These are phyloP conservation scores for Nakataea oryzae DNA, from an alignment of 2,329 filamentous ascomycete species.

Conservation along the genomic window DNA sequence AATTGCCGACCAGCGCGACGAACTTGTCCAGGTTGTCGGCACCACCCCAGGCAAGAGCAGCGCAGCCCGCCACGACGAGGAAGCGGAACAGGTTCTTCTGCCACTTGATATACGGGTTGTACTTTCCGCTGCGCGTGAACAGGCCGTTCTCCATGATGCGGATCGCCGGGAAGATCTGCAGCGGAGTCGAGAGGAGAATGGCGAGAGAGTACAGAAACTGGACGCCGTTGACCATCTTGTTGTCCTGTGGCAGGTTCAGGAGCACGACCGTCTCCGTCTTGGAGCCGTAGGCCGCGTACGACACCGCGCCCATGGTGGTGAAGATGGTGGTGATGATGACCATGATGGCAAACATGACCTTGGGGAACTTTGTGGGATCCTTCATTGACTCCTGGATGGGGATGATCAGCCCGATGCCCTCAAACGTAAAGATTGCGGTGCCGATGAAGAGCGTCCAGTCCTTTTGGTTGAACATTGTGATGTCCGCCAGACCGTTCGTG, in stretches of 20 bases:
- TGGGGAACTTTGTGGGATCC: conserved; percentile 79
- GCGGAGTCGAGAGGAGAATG: conserved; percentile 88
- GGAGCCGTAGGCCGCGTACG: conserved; percentile 92
- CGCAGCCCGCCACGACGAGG: conserved; percentile 79
- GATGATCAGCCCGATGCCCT: conserved; percentile 94
- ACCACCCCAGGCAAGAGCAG: conserved; percentile 81
- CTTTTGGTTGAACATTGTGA: conserved; percentile 78
- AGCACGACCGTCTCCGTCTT: conserved; percentile 94
- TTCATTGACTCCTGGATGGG: conserved; percentile 98
- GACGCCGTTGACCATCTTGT: conserved; percentile 88
- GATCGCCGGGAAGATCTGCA: conserved; percentile 97
- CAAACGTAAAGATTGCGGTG: conserved; percentile 97
- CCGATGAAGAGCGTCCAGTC: conserved; percentile 98
- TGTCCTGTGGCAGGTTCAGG: conserved; percentile 90
- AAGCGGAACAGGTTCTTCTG: conserved; percentile 98
- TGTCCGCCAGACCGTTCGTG: conserved; percentile 68
- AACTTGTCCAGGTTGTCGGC: conserved; percentile 95
- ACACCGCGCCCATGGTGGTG: conserved; percentile 80
- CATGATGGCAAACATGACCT: conserved; percentile 85
- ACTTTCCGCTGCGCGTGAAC: conserved; percentile 90
- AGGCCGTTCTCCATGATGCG: conserved; percentile 91
- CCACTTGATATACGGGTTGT: conserved; percentile 98
- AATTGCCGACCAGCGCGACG: conserved; percentile 89
- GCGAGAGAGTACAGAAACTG: conserved; percentile 96
- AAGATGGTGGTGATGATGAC: conserved; percentile 89